Percentiles rank a stretch among this genome's conserved stretches.
Evolutionary conservation across 352 stramenopile genomes (phyloP).

Genomic region (Globisporangium solare): DNA sequence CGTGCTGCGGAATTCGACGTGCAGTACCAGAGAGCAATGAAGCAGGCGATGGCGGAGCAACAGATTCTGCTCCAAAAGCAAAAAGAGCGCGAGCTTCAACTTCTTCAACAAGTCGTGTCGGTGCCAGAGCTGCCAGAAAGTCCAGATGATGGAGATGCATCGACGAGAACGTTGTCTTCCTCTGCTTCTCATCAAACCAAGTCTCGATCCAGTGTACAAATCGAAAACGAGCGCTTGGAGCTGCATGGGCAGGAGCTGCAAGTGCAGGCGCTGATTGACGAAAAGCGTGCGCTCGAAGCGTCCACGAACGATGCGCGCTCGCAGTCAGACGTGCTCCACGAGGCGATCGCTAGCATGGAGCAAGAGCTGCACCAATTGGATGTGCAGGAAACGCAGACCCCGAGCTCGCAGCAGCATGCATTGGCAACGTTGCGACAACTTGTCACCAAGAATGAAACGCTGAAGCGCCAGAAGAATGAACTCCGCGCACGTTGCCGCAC

Average conservation of each 20-base stretch:
- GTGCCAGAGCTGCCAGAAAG: slow-evolving; percentile 19
- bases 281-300: slow-evolving; percentile 34
- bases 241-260: slow-evolving; percentile 30
- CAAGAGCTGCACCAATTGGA: slow-evolving; percentile 34
- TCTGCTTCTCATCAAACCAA: not conserved
- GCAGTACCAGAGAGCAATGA: slow-evolving; percentile 52
- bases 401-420: slow-evolving; percentile 15
- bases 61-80: slow-evolving; percentile 32
- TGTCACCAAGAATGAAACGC: slow-evolving; percentile 41
- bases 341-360: slow-evolving; percentile 31
- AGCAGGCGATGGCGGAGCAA: slow-evolving; percentile 50
- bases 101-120: slow-evolving; percentile 48
- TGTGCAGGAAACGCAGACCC: slow-evolving; percentile 25
- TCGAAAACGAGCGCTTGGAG: slow-evolving; percentile 11
- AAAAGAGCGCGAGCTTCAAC: slow-evolving; percentile 36
- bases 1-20: slow-evolving; percentile 45
- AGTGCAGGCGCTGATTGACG: slow-evolving; percentile 38
- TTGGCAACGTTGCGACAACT: slow-evolving; percentile 30
- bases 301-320: slow-evolving; percentile 23
- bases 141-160: not conserved
- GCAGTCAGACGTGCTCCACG: slow-evolving; percentile 21
- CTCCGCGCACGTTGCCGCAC: slow-evolving; percentile 42
- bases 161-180: too few relatives aligned
- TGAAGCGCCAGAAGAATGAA: slow-evolving; percentile 46
- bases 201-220: slow-evolving; percentile 3